Evolutionary conservation across 768 basidiomycete species (phyloP).

Genomic region (Collybia sordida): DNA sequence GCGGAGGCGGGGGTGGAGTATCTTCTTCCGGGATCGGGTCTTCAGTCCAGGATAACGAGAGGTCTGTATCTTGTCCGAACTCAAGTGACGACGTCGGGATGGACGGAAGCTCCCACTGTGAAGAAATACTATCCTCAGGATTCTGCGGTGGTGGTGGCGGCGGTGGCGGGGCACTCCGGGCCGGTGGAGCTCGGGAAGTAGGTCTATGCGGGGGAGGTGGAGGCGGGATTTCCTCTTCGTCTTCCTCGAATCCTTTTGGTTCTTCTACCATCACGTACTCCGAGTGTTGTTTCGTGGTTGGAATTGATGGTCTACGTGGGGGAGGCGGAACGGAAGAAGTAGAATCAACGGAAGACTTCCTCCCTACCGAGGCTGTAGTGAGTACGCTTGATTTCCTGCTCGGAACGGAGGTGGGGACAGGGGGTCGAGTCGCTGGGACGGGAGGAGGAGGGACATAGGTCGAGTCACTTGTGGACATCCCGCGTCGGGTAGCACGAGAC

Average conservation of each 20-base stretch:
- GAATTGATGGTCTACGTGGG: conserved; percentile 19
- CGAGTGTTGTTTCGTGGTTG: conserved; percentile 29
- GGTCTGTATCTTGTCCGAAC: conserved; percentile 43
- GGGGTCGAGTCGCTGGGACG: conserved; percentile 47
- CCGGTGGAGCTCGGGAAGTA: conserved; percentile 39
- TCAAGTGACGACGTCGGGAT: conserved; percentile 57
- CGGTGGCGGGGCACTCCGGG: conserved; percentile 29
- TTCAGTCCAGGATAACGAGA: conserved; percentile 68
- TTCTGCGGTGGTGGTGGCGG: conserved; percentile 20
- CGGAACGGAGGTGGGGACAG: conserved; percentile 38
- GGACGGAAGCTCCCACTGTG: conserved; percentile 67
- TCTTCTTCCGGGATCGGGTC: conserved; percentile 38
- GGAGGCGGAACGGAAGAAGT: too few relatives aligned
- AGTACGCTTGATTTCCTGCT: conserved; percentile 39
- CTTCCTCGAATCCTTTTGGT: conserved; percentile 33
- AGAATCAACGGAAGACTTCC: conserved; percentile 37
- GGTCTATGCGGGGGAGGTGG: conserved; percentile 37
- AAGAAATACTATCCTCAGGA: conserved; percentile 35
- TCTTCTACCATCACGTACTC: conserved; percentile 70
- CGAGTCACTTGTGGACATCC: conserved; percentile 16
- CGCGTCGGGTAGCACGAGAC: conserved; percentile 31
- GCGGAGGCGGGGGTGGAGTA: conserved; percentile 17
- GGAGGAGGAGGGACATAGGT: conserved; percentile 20
- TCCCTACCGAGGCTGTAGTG: conserved; percentile 28
- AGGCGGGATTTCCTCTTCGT: conserved; percentile 43